Evolutionary conservation across 2,329 filamentous ascomycete species (phyloP).

Genomic region (Paecilomyces formosus): DNA sequence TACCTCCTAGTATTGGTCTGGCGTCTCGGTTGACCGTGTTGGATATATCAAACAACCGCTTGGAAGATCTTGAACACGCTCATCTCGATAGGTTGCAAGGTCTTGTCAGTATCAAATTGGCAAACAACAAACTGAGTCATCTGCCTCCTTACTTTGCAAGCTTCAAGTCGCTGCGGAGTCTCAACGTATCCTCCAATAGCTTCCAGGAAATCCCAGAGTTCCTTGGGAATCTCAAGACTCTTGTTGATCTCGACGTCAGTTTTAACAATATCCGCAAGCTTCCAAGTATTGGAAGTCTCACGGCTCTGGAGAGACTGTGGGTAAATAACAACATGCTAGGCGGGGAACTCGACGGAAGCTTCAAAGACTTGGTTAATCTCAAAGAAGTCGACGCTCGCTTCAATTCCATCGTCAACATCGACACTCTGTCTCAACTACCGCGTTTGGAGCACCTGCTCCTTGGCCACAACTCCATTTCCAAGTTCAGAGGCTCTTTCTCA

Average conservation of each 20-base stretch:
- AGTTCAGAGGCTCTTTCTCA: slow-evolving; percentile 82
- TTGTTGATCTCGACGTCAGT: slow-evolving; percentile 91
- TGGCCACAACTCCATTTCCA: slow-evolving; percentile 87
- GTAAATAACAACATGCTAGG: slow-evolving; percentile 90
- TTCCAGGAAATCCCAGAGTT: slow-evolving; percentile 79
- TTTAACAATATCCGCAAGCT: slow-evolving; percentile 84
- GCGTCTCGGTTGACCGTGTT: slow-evolving; percentile 78
- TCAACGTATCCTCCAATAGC: slow-evolving; percentile 93
- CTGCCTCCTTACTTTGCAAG: slow-evolving; percentile 76
- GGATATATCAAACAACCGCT: slow-evolving; percentile 87
- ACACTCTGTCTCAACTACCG: slow-evolving; percentile 75
- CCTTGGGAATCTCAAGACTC: slow-evolving; percentile 69
- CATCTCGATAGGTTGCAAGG: slow-evolving; percentile 68
- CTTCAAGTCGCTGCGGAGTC: slow-evolving; percentile 69
- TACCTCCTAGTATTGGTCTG: slow-evolving; percentile 76
- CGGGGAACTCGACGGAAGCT: slow-evolving; percentile 64
- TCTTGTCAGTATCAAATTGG: slow-evolving; percentile 81
- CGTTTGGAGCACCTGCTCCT: slow-evolving; percentile 81
- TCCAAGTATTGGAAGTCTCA: slow-evolving; percentile 71
- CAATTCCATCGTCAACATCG: slow-evolving; percentile 81
- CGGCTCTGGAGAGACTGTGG: slow-evolving; percentile 77
- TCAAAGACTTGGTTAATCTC: slow-evolving; percentile 65
- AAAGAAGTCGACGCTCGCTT: slow-evolving; percentile 93
- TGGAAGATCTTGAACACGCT: slow-evolving; percentile 80
- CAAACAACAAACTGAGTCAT: slow-evolving; percentile 79